phyloP scores from a whole-genome alignment of 2,329 filamentous ascomycete genomes.

The Blastomyces emzantsi region DNA sequence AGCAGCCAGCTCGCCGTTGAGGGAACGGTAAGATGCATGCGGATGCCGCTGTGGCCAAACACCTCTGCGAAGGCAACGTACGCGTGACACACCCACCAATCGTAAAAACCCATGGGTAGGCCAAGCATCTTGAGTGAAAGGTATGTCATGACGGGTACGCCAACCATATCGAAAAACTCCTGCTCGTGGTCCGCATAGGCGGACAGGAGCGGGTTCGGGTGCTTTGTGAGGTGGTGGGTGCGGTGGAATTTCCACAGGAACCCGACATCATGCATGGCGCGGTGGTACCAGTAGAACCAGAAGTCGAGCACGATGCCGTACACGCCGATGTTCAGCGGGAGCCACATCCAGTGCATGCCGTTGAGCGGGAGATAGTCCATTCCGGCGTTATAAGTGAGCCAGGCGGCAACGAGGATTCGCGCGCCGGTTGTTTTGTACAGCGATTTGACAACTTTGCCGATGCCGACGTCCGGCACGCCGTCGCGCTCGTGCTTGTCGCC shows the following conservation, averaged over 20 bases:
- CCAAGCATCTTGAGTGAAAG: constrained; percentile 28
- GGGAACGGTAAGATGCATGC: constrained; percentile 30
- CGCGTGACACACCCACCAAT: constrained; percentile 41
- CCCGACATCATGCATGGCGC: constrained; percentile 35
- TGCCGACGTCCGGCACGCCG: constrained; percentile 35
- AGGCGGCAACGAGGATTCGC: constrained; percentile 29
- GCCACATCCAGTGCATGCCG: constrained; percentile 24
- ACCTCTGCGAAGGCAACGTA: constrained; percentile 38
- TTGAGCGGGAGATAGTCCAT: constrained; percentile 22
- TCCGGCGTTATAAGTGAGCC: constrained; percentile 24
- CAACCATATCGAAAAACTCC: constrained; percentile 37
- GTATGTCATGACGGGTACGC: constrained; percentile 36
- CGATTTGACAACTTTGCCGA: constrained; percentile 27
- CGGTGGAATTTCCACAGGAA: constrained; percentile 38
- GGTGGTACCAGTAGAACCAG: constrained; percentile 41
- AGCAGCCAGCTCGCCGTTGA: constrained; percentile 30
- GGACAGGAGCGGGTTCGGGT: constrained; percentile 37
- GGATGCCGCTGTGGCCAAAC: constrained; percentile 33
- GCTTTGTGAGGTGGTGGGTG: constrained; percentile 40
- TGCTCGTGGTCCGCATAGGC: constrained; percentile 38
- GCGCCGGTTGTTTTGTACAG: constrained; percentile 28
- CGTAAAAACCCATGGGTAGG: constrained; percentile 40
- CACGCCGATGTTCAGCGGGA: constrained; percentile 32
- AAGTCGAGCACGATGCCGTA: constrained; percentile 40
- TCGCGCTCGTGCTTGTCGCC: constrained; percentile 39